Percentiles rank a stretch among this genome's conserved stretches.
Evolutionary conservation across 768 basidiomycete genomes (phyloP).

Genomic region (Tricholoma saponaceum): DNA sequence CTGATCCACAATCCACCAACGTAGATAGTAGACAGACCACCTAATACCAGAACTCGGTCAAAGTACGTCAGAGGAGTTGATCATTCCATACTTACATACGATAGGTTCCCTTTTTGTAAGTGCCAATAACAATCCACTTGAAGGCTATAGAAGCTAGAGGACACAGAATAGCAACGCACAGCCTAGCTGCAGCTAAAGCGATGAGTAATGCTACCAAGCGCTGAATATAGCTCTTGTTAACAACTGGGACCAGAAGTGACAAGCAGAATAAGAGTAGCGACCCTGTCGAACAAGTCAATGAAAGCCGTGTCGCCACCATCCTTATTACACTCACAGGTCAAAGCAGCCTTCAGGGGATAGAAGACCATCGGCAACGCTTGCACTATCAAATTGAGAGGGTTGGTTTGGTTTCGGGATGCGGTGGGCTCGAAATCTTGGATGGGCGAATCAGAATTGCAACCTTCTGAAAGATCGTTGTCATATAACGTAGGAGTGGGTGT

Average conservation of each 20-base stretch:
- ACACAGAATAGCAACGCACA: conserved; percentile 29
- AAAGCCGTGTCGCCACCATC: neutral
- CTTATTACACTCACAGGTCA: conserved; percentile 29
- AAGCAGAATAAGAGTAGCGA: conserved; percentile 35
- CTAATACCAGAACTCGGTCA: conserved; percentile 13
- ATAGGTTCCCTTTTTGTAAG: conserved; percentile 34
- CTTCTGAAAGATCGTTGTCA: conserved; percentile 13
- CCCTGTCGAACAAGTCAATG: conserved; percentile 22
- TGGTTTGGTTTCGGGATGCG: conserved; percentile 24
- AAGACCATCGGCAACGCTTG: conserved; percentile 39
- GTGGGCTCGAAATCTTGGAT: conserved; percentile 16
- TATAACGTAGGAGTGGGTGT: conserved; percentile 9
- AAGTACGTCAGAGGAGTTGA: neutral
- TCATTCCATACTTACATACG: conserved; percentile 25
- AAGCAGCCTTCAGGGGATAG: conserved; percentile 39
- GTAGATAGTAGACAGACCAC: conserved; percentile 39
- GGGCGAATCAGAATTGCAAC: neutral
- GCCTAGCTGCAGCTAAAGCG: conserved; percentile 31
- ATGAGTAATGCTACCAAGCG: conserved; percentile 29
- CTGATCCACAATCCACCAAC: conserved; percentile 43
- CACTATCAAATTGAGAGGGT: conserved; percentile 35
- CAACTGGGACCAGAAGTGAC: conserved; percentile 26
- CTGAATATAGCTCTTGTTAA: conserved; percentile 28
- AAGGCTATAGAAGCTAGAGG: conserved; percentile 37
- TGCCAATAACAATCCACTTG: conserved; percentile 45